Conservation (phyloP, 1,284 basidiomycete species). For the Pseudozyma hubeiensis region DNA sequence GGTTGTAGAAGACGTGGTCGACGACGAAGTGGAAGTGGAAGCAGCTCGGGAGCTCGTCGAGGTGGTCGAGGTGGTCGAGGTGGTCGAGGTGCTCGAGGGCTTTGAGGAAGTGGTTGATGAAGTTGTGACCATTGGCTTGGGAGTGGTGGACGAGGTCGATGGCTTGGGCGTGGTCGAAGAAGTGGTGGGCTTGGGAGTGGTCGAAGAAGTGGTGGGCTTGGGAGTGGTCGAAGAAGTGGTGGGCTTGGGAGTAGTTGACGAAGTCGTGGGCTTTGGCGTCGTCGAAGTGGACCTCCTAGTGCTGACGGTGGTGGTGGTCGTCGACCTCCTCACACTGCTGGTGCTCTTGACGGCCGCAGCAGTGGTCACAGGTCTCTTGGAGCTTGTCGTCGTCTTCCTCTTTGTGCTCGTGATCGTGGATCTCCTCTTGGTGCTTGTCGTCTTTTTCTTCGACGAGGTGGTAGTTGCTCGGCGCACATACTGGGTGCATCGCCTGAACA, state of each 20-base stretch:
- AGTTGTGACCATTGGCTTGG: neutral
- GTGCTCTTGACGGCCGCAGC: conserved; percentile 1
- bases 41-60: conserved; percentile 1
- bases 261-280: conserved; percentile 1
- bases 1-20: neutral
- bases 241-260: neutral
- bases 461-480: conserved; percentile 13
- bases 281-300: neutral
- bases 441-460: conserved; percentile 3
- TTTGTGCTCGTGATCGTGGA: conserved; percentile 1
- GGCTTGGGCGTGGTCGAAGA: conserved; percentile 3
- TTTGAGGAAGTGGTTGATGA: conserved; percentile 1
- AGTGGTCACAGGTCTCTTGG: conserved; percentile 3
- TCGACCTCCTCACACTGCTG: conserved; percentile 4
- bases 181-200: neutral
- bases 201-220: conserved; percentile 6
- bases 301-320: neutral
- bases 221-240: conserved; percentile 7
- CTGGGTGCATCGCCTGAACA: conserved; percentile 31
- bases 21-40: neutral
- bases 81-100: conserved; percentile 1
- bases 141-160: conserved; percentile 7
- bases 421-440: conserved; percentile 3
- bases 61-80: neutral
- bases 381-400: conserved; percentile 6